Evolutionary conservation across 805 yeast species (phyloP).

Genomic region (Schwanniomyces vanrijiae): DNA sequence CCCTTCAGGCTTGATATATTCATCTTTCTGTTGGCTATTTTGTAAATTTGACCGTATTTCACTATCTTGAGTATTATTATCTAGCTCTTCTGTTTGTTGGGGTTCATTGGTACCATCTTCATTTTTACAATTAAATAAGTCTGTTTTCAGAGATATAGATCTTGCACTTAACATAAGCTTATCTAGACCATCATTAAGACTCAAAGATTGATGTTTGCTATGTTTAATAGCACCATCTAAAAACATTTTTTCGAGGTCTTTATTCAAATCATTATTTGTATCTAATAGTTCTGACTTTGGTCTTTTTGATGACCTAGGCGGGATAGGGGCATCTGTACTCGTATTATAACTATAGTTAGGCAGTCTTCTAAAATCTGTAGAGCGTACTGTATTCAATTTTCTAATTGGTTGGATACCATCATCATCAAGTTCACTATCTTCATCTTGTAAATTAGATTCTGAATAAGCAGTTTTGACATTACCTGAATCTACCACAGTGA

Average conservation of each 20-base stretch:
- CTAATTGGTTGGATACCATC: constrained; percentile 6
- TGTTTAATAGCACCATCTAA: constrained; percentile 5
- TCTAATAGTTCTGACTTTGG: constrained; percentile 29
- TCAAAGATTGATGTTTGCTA: constrained; percentile 22
- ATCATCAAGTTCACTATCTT: not conserved
- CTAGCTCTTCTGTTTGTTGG: not conserved
- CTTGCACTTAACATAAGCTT: constrained; percentile 35
- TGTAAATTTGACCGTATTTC: not conserved
- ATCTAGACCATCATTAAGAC: constrained; percentile 37
- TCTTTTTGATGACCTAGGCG: constrained; percentile 38
- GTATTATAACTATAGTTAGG: constrained; percentile 36
- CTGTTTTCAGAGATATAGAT: not conserved
- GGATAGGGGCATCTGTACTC: constrained; percentile 34
- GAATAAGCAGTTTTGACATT: not conserved
- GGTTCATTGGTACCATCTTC: not conserved
- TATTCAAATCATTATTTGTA: constrained; percentile 5
- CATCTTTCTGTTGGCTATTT: not conserved
- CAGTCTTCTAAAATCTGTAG: constrained; percentile 1
- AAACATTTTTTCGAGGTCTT: constrained; percentile 7
- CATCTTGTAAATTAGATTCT: not conserved
- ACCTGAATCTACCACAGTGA: constrained; percentile 17
- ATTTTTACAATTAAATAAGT: not conserved
- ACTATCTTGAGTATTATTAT: not conserved
- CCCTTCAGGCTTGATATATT: not conserved
- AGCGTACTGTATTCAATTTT: constrained; percentile 8